Conservation (phyloP, 129 eudicot species). For the Pulicaria dysenterica region DNA sequence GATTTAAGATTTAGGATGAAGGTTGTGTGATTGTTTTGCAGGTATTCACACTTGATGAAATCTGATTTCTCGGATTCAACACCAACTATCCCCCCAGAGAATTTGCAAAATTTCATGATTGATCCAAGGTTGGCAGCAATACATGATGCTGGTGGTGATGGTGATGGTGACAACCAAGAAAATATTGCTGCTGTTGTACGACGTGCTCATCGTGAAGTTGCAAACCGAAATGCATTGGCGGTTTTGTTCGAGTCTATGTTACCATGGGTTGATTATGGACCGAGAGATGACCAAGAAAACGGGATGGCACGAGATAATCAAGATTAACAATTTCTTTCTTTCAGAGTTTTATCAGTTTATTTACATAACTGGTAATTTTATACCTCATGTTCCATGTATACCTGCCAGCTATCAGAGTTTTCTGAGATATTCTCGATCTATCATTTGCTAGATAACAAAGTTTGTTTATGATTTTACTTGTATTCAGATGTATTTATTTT, state of each 20-base stretch:
- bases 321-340: conserved; percentile 23
- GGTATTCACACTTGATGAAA: conserved; percentile 79
- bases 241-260: conserved; percentile 74
- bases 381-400: not conserved
- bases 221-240: conserved; percentile 71
- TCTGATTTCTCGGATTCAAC: conserved; percentile 90
- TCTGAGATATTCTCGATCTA: conserved; percentile 5
- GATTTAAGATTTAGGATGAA: not conserved
- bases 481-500: not conserved
- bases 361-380: not conserved
- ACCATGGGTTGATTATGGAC: conserved; percentile 76
- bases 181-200: conserved; percentile 24
- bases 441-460: not conserved
- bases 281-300: conserved; percentile 35
- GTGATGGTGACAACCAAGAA: conserved; percentile 29
- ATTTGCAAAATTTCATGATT: conserved; percentile 73
- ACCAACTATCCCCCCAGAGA: conserved; percentile 89
- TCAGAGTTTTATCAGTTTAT: not conserved
- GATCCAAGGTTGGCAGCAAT: conserved; percentile 60
- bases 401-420: conserved; percentile 2
- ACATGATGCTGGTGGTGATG: conserved; percentile 40
- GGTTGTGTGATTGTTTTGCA: conserved; percentile 25
- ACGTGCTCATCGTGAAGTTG: conserved; percentile 54
- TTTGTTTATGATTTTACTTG: too few species aligned
- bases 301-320: conserved; percentile 37